Base-by-base conservation (phyloP, 225 moss, liverwort and hornwort species). In the Ulota crispa region DNA sequence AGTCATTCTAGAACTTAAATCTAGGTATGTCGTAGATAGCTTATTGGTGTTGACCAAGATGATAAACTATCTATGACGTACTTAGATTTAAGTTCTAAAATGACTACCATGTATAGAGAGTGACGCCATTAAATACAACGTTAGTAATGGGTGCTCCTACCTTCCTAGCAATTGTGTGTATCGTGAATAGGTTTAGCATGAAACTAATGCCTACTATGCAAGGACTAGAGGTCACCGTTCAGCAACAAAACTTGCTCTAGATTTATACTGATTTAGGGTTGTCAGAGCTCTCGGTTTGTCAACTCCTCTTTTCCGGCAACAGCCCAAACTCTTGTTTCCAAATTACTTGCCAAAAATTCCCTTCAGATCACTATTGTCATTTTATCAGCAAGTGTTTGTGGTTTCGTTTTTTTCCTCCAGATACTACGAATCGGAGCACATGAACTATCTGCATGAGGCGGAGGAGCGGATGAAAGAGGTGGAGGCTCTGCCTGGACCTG, bases 391-490 rank as follows among this genome's bases (percentile, higher is more conserved):
- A 24, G 34, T 82, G 37, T 20, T 53, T 31, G 68, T 57, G 37
- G 32, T 66, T 81, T 32, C 28, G 4, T 50, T 34, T 32, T 47
- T 76, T 47, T 27, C 7, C 37, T 79, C 15, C 79, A 94, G 94
- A 61, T 88, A 54, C 20, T 94, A 82, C 37, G 88, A 92, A 34
- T 92, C 92, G 31, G 71, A 88, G 43, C 92, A 94, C 77, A 23
- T 92, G 85, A 71, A 86, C 3, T 94, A 92, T 36, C 67, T 90
- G 45, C 83, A 82, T 18, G 92, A 94, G 81, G 92, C 92, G 31
- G 94, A 94, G 68, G 81, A 83, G 19, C 84, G 94, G 68, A 80
- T 94, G 81, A 78, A 64, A 64, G 94, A 94, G 81, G 76, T 91
- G 47, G 78, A 83, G 50, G 72, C 92, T 60, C 88, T 94, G 66